phyloP scores from a whole-genome alignment of 2,329 filamentous ascomycete genomes.

The Penicillium hordei region DNA sequence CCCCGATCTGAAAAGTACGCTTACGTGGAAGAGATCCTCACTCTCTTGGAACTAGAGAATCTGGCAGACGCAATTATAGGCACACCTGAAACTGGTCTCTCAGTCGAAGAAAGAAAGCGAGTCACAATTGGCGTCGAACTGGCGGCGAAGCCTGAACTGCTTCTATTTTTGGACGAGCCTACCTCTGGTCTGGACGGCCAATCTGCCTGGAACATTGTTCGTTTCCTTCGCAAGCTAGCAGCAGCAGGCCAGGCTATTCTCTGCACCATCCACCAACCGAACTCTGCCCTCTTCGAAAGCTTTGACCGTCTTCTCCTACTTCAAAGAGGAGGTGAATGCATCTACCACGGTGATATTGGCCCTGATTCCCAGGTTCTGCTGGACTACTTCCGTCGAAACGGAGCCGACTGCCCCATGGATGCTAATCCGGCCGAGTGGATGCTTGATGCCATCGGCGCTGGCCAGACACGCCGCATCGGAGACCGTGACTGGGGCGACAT shows the following conservation, averaged over 20 bases:
- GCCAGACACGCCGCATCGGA: slow-evolving; percentile 69
- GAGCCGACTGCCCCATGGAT: slow-evolving; percentile 51
- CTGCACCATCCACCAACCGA: slow-evolving; percentile 62
- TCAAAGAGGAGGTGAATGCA: slow-evolving; percentile 54
- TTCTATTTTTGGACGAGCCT: slow-evolving; percentile 66
- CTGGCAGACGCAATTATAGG: slow-evolving; percentile 67
- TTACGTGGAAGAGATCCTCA: slow-evolving; percentile 66
- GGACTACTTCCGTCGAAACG: slow-evolving; percentile 55
- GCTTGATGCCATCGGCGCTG: slow-evolving; percentile 68
- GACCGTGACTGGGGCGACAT: slow-evolving; percentile 77
- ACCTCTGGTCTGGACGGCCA: slow-evolving; percentile 60
- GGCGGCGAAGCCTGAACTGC: slow-evolving; percentile 49
- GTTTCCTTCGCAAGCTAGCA: slow-evolving; percentile 60
- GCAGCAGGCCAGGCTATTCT: slow-evolving; percentile 60
- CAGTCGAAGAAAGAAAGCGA: slow-evolving; percentile 51
- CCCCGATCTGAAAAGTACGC: slow-evolving; percentile 61
- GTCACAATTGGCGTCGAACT: slow-evolving; percentile 43
- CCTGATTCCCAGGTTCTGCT: slow-evolving; percentile 51
- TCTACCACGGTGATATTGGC: slow-evolving; percentile 58
- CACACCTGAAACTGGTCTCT: slow-evolving; percentile 58
- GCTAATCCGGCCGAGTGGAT: slow-evolving; percentile 55
- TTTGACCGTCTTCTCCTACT: slow-evolving; percentile 60
- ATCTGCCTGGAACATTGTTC: slow-evolving; percentile 59
- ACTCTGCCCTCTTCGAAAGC: slow-evolving; percentile 55
- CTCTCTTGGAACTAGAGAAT: slow-evolving; percentile 64